Conservation (phyloP, 345 rosid genomes). For the Eutrema yunnanense region DNA sequence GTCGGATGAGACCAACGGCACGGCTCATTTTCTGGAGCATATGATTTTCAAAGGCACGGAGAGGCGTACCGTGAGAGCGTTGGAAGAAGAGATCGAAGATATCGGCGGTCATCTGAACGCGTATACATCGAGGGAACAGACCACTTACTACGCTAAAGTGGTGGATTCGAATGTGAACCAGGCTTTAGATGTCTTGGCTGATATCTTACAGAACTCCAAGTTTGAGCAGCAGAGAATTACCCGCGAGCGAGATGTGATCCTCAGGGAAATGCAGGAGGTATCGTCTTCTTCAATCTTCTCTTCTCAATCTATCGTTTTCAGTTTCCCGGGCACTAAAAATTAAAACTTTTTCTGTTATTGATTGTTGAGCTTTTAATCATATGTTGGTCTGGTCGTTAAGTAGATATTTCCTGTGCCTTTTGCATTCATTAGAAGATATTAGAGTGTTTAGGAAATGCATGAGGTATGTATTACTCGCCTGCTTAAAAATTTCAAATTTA, state of each 20-base stretch:
- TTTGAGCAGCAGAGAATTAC: slow-evolving; percentile 60
- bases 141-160: slow-evolving; percentile 89
- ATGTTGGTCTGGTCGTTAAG: not conserved
- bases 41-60: slow-evolving; percentile 96
- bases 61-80: slow-evolving; percentile 45
- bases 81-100: slow-evolving; percentile 94
- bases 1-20: slow-evolving; percentile 80
- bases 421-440: not conserved
- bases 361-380: not conserved
- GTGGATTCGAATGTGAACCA: slow-evolving; percentile 65
- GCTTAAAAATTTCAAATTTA: no score
- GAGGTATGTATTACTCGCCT: no score
- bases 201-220: slow-evolving; percentile 84
- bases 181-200: slow-evolving; percentile 77
- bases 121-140: slow-evolving; percentile 92
- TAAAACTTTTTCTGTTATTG: not conserved
- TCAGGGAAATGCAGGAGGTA: slow-evolving; percentile 85
- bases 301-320: not conserved
- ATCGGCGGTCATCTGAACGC: slow-evolving; percentile 98
- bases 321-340: not conserved
- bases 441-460: not conserved
- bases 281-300: not conserved
- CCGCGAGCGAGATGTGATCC: slow-evolving; percentile 68
- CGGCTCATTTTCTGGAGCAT: slow-evolving; percentile 95
- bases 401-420: not conserved